Base-by-base conservation (phyloP, 768 basidiomycete species). In the Cyathus striatus region DNA sequence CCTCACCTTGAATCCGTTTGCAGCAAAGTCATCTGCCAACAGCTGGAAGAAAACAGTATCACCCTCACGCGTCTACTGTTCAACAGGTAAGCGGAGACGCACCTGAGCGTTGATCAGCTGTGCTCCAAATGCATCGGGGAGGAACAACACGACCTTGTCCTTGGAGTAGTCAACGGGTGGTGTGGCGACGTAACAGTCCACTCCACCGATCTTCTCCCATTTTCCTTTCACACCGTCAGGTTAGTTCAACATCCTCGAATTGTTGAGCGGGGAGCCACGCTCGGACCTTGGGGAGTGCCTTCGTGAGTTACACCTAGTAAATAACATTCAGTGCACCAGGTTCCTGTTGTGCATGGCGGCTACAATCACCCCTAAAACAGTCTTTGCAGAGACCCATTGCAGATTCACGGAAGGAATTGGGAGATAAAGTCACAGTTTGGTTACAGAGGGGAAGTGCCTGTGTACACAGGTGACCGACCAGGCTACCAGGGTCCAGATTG, bases 71-170 rank as follows among this genome's bases (percentile, higher is more conserved):
- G 24, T 7, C 12, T 2, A 6, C n/a, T 21, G 3, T 20, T 33
- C 17, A 16, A 37, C 10, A 13, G n/a, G n/a, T n/a, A n/a, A n/a
- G n/a, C n/a, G n/a, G n/a, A n/a, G n/a, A n/a, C 37, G 20, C 24
- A 55, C 56, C 43, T 54, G 30, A 38, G 44, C 30, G 30, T 32
- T 32, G 17, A 32, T 16, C 13, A 32, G 17, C 30, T 71, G 60
- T 20, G 70, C 52, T 7, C 79, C 81, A 44, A 76, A 79, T 35
- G 69, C 60, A 48, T 80, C 82, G 2, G 75, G 44, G 17, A 83
- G 55, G 63, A 66, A 76, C 20, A 84, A 66, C 35, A 83, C 41
- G 21, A 70, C 76, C 54, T 80, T 82, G 49, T 74, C 67, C 57
- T 78, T 75, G 40, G 71, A 59, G 46, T 76, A 79, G 27, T 73